Evolutionary conservation across 2,329 filamentous ascomycete species (phyloP), one percentile per base, ranked within the genome.

Genomic region (Orbilia javanica): DNA sequence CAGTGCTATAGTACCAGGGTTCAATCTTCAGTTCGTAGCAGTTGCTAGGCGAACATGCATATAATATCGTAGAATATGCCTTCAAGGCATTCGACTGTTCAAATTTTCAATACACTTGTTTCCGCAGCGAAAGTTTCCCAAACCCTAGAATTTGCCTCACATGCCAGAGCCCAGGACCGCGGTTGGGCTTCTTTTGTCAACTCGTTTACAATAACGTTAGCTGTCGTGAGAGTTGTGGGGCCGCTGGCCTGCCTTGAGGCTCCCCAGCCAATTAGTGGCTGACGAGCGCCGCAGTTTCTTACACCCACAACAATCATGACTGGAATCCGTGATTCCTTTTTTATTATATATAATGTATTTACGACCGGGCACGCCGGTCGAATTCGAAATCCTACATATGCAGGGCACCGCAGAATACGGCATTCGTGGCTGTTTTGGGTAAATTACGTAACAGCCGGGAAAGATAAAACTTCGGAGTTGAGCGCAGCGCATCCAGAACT

Each of bases 401-500:
- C 20, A 20, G 13, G 50, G 29, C 20, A n/a, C 52, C 36, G 34
- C 48, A 52, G 15, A 27, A n/a, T 4, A 18, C 5, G 7, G 29
- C 10, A n/a, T 18, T 34, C 29, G 25, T 60, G 31, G 20, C 6
- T 25, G 18, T 34, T 22, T 57, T 60, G 55, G 55, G 34, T 60
- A 60, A 60, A 60, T 60, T 60, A 60, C 34, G 55, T 60, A 60
- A 60, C 31, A 42, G 29, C 55, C 34, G 15, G n/a, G 34, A 31
- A 2, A 60, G 55, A 60, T 60, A 60, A 42, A 60, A 31, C 52
- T 57, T 57, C 52, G 18, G 7, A 18, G n/a, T 36, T 57, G n/a
- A 34, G 7, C 27, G 11, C 42, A 46, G 42, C n/a, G n/a, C 3
- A 22, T 8, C 42, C n/a, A 46, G n/a, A 46, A 20, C 15, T 22